These are phyloP conservation scores for Lumnitzera racemosa DNA, from an alignment of 345 rosid genomes.

Conservation along the genomic window DNA sequence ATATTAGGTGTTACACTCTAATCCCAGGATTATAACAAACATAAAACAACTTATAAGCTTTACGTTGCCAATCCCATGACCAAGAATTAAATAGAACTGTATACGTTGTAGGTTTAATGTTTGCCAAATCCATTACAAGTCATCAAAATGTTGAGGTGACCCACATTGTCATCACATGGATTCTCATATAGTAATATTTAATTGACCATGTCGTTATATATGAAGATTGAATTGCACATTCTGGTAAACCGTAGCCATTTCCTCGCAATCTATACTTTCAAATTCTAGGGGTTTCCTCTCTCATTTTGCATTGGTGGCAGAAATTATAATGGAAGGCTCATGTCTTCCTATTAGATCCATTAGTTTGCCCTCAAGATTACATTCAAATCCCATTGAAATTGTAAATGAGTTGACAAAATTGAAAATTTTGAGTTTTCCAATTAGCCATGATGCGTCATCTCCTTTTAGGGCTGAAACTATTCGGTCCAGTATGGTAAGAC, in stretches of 20 bases:
- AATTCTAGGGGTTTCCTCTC: background rate
- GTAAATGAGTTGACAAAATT: slow-evolving; percentile 21
- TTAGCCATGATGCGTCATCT: background rate
- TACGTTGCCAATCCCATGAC: slow-evolving; percentile 12
- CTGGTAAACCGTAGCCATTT: background rate
- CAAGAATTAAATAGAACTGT: slow-evolving; percentile 8
- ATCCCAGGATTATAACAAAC: background rate
- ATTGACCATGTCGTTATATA: background rate
- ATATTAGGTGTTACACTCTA: no score
- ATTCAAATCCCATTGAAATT: slow-evolving; percentile 17
- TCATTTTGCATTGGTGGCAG: background rate
- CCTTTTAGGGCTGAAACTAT: slow-evolving; percentile 13
- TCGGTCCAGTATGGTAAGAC: slow-evolving; percentile 22
- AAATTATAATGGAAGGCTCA: slow-evolving; percentile 1
- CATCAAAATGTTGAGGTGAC: slow-evolving; percentile 14
- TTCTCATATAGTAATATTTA: no score
- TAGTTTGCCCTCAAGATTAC: slow-evolving; percentile 40
- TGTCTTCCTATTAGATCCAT: slow-evolving; percentile 34
- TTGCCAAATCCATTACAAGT: slow-evolving; percentile 19
- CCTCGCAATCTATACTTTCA: slow-evolving; percentile 2
- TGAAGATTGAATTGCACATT: background rate
- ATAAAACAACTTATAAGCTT: background rate
- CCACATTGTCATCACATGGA: slow-evolving; percentile 4
- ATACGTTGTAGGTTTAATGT: slow-evolving; percentile 12
- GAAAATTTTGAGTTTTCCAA: slow-evolving; percentile 1